Evolutionary conservation across 495 filamentous ascomycete species (phyloP).

Genomic region (Penicillium odoratum): DNA sequence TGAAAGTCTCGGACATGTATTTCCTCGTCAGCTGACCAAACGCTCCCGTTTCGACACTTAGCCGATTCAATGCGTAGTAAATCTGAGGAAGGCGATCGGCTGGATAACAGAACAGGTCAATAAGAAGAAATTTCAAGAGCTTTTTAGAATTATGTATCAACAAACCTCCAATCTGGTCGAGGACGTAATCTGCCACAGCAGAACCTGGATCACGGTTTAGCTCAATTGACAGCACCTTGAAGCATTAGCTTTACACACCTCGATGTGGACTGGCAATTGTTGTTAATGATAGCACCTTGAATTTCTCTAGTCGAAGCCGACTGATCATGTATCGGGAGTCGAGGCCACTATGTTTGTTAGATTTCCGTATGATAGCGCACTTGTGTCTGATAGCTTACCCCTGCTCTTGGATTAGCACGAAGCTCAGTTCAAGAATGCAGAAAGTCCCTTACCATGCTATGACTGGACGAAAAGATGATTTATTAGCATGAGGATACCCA

Average conservation of each 20-base stretch:
- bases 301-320: constrained; percentile 64
- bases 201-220: constrained; percentile 48
- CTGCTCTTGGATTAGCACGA: constrained; percentile 26
- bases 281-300: constrained; percentile 76
- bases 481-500: background rate
- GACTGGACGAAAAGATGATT: constrained; percentile 41
- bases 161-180: constrained; percentile 64
- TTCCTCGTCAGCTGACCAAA: constrained; percentile 79
- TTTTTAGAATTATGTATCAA: background rate
- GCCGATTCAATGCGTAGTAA: constrained; percentile 64
- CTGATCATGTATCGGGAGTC: constrained; percentile 95
- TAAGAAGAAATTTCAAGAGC: background rate
- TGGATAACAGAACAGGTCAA: constrained; percentile 12
- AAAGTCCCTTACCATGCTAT: constrained; percentile 64
- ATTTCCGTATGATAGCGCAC: background rate
- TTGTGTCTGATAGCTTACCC: constrained; percentile 40
- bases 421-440: background rate
- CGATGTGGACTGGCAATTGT: constrained; percentile 89
- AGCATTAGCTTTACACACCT: constrained; percentile 39
- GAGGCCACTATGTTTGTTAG: constrained; percentile 60
- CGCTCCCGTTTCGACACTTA: constrained; percentile 76
- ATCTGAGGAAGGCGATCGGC: constrained; percentile 61
- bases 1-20: constrained; percentile 85
- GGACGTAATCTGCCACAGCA: constrained; percentile 80
- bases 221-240: background rate